phyloP scores from a whole-genome alignment of 2,329 filamentous ascomycete genomes.

The Proliferodiscus dingleyae region DNA sequence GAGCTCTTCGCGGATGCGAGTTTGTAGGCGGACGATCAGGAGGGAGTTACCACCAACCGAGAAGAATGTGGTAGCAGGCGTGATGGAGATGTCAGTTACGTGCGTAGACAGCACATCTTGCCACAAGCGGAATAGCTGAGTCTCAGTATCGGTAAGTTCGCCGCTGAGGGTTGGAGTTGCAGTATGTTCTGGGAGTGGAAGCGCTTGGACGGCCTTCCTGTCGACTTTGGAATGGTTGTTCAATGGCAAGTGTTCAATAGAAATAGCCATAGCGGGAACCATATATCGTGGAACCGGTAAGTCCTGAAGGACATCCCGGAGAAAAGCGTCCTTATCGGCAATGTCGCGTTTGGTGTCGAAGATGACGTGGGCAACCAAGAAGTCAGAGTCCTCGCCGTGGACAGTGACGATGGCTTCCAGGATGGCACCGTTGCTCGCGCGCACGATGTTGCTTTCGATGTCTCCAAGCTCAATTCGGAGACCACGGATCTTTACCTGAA shows the following conservation, averaged over 20 bases:
- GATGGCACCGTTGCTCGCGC: constrained; percentile 1
- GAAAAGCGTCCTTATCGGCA: constrained; percentile 1
- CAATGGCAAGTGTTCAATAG: constrained; percentile 29
- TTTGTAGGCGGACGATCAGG: constrained; percentile 29
- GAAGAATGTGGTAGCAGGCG: constrained; percentile 31
- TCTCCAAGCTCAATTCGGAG: constrained; percentile 40
- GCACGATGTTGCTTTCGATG: constrained; percentile 26
- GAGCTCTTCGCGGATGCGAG: constrained; percentile 22
- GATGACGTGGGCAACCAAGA: constrained; percentile 35
- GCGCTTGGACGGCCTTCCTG: constrained; percentile 17
- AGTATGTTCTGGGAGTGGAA: constrained; percentile 7
- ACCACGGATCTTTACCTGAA: constrained; percentile 35
- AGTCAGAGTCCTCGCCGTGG: constrained; percentile 17
- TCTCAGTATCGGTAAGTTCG: constrained; percentile 1
- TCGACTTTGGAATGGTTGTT: constrained; percentile 33
- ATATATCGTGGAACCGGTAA: constrained; percentile 34
- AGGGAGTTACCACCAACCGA: constrained; percentile 34
- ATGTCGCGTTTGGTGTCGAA: constrained; percentile 12
- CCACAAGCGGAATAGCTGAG: constrained; percentile 12
- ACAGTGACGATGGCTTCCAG: constrained; percentile 24
- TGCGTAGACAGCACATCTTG: constrained; percentile 8
- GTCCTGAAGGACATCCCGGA: not conserved
- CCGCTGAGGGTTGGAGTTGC: not conserved
- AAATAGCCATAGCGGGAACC: constrained; percentile 29
- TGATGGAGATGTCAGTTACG: constrained; percentile 2